Conservation (phyloP, 2,329 filamentous ascomycete species). For the Penicillium crustosum region DNA sequence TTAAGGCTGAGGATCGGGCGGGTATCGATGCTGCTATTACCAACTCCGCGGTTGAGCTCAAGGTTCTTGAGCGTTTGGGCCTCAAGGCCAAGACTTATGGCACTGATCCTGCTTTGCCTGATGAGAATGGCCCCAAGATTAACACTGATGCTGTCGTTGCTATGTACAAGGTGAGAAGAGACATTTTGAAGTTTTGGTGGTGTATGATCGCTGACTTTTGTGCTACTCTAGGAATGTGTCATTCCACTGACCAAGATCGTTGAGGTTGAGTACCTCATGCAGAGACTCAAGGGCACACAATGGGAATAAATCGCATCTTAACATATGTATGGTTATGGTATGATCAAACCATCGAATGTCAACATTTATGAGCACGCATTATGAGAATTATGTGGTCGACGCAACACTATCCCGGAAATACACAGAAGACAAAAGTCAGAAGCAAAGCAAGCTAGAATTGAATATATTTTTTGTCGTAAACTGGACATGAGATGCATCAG, state of each 20-base stretch:
- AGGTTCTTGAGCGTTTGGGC: conserved; percentile 81
- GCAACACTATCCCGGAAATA: neutral
- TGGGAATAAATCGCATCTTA: conserved; percentile 42
- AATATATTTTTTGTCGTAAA: conserved; percentile 20
- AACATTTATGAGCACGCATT: conserved; percentile 8
- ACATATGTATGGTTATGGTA: conserved; percentile 22
- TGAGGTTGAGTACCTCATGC: conserved; percentile 97
- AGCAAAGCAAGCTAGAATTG: conserved; percentile 6
- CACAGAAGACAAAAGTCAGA: conserved; percentile 1
- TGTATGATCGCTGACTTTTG: conserved; percentile 1
- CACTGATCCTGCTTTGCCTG: conserved; percentile 71
- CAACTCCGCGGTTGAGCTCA: conserved; percentile 81
- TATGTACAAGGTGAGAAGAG: conserved; percentile 68
- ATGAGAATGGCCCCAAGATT: conserved; percentile 65
- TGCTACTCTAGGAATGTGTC: conserved; percentile 61
- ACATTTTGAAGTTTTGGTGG: neutral
- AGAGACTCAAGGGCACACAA: conserved; percentile 65
- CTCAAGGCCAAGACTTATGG: conserved; percentile 94
- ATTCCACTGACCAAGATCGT: conserved; percentile 98
- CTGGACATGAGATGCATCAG: conserved; percentile 20
- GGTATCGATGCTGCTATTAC: conserved; percentile 91
- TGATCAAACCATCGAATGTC: conserved; percentile 14
- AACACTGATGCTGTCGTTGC: conserved; percentile 85
- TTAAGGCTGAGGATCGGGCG: conserved; percentile 73
- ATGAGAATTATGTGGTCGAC: conserved; percentile 13